Percentiles rank a stretch among this genome's conserved stretches.
Conservation (phyloP, 1,284 basidiomycete species). For the Neolentinus lepideus region DNA sequence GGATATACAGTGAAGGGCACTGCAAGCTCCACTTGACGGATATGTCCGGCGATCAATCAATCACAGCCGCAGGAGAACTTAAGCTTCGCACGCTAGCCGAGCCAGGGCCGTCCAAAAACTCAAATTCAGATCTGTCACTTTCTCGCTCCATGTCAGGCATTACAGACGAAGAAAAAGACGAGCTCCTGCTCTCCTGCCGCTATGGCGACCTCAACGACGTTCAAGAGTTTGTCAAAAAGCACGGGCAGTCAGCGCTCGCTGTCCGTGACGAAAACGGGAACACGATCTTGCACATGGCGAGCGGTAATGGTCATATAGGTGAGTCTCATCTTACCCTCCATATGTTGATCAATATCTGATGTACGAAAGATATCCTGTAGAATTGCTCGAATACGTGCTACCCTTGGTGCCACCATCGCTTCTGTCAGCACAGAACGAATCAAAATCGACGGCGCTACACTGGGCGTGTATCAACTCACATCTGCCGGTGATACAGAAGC, state of each 20-base stretch:
- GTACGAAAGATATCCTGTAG: constrained; percentile 44
- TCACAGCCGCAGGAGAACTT: no score
- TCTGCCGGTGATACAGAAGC: constrained; percentile 53
- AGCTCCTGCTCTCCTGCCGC: constrained; percentile 75
- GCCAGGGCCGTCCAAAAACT: background rate
- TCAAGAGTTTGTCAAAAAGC: constrained; percentile 52
- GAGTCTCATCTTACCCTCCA: constrained; percentile 18
- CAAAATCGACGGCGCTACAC: constrained; percentile 77
- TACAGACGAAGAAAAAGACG: constrained; percentile 55
- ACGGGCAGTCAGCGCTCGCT: constrained; percentile 47
- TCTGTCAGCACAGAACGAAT: constrained; percentile 53
- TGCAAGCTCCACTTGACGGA: no score
- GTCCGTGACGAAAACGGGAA: constrained; percentile 74
- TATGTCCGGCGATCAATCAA: no score
- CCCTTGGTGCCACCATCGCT: constrained; percentile 52
- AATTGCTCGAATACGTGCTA: constrained; percentile 65
- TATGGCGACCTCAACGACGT: constrained; percentile 84
- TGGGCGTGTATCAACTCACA: constrained; percentile 86
- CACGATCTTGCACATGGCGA: constrained; percentile 76
- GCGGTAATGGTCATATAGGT: constrained; percentile 85
- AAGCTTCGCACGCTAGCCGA: background rate
- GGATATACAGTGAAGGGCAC: no score
- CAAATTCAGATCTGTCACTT: background rate
- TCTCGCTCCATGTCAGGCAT: background rate
- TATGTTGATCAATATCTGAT: constrained; percentile 25